Percentiles rank a stretch among this genome's conserved stretches.
Evolutionary conservation across 2,329 filamentous ascomycete species (phyloP).

Genomic region (Penicillium sp.): DNA sequence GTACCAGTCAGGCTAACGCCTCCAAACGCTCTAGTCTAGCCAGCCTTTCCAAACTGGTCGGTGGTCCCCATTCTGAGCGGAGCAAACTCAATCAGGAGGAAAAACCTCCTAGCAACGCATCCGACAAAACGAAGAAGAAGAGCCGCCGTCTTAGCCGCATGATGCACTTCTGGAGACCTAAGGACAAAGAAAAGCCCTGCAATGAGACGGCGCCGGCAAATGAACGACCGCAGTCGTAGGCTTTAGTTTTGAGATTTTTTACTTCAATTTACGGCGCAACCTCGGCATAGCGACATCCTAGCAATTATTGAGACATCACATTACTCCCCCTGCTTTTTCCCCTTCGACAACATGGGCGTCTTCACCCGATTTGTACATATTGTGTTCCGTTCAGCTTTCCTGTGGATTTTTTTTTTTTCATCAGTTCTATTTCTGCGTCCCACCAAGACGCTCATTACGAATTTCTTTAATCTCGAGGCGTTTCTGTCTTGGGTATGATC

Average conservation of each 20-base stretch:
- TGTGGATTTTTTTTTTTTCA: slow-evolving; percentile 23
- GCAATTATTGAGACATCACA: slow-evolving; percentile 11
- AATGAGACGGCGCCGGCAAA: slow-evolving; percentile 18
- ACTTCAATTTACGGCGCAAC: slow-evolving; percentile 25
- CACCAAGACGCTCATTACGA: slow-evolving; percentile 29
- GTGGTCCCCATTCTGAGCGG: slow-evolving; percentile 43
- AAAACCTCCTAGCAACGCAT: slow-evolving; percentile 41
- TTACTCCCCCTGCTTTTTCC: slow-evolving; percentile 4
- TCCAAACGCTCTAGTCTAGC: slow-evolving; percentile 50
- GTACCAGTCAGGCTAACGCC: slow-evolving; percentile 40
- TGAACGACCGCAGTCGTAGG: slow-evolving; percentile 25
- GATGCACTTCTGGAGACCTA: slow-evolving; percentile 51
- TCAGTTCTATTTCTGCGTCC: slow-evolving; percentile 19
- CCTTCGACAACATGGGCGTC: slow-evolving; percentile 12
- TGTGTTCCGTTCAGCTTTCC: slow-evolving; percentile 13
- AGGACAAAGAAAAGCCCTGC: slow-evolving; percentile 42
- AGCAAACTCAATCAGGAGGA: slow-evolving; percentile 48
- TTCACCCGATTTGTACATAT: slow-evolving; percentile 23
- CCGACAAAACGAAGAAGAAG: slow-evolving; percentile 45
- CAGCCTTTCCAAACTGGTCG: slow-evolving; percentile 49
- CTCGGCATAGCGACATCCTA: slow-evolving; percentile 29
- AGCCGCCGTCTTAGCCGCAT: slow-evolving; percentile 47
- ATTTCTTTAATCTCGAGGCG: slow-evolving; percentile 33
- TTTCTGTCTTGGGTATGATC: slow-evolving; percentile 33
- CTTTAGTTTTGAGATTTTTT: slow-evolving; percentile 17